Percentiles rank a stretch among this genome's conserved stretches.
phyloP scores from a whole-genome alignment of 1,284 basidiomycete species.

The Wolfiporia cocos region DNA sequence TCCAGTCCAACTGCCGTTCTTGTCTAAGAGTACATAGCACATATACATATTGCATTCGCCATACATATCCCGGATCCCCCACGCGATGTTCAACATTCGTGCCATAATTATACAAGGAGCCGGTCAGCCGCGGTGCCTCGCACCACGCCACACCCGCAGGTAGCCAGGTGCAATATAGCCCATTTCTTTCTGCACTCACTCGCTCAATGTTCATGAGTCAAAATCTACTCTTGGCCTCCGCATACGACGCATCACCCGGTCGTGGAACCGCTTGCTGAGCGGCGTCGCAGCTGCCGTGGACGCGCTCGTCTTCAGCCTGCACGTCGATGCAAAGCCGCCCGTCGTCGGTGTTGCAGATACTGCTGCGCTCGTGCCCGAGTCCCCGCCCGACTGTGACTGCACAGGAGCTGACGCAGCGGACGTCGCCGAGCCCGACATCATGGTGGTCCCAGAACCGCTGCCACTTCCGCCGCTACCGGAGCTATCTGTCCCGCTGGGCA shows the following conservation, averaged over 20 bases:
- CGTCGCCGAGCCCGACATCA: neutral
- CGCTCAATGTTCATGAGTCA: no score
- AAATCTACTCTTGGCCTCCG: neutral
- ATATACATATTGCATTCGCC: no score
- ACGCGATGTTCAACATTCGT: no score
- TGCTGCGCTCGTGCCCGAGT: no score
- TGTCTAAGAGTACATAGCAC: no score
- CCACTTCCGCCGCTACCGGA: neutral
- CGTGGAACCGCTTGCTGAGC: neutral
- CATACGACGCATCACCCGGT: slow-evolving; percentile 1
- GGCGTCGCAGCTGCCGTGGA: neutral
- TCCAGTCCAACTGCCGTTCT: no score
- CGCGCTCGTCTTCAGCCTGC: neutral
- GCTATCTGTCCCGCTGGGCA: neutral
- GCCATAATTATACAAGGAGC: no score
- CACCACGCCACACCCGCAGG: no score
- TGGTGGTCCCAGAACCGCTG: neutral
- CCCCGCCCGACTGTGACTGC: neutral
- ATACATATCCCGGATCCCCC: no score
- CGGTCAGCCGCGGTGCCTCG: no score
- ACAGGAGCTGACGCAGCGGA: neutral
- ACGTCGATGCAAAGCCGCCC: neutral
- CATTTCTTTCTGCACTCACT: no score
- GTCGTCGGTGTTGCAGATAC: neutral
- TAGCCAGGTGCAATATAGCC: no score